Evolutionary conservation across 176 grass and related monocot species (phyloP).

Genomic region (Triticum timopheevii): DNA sequence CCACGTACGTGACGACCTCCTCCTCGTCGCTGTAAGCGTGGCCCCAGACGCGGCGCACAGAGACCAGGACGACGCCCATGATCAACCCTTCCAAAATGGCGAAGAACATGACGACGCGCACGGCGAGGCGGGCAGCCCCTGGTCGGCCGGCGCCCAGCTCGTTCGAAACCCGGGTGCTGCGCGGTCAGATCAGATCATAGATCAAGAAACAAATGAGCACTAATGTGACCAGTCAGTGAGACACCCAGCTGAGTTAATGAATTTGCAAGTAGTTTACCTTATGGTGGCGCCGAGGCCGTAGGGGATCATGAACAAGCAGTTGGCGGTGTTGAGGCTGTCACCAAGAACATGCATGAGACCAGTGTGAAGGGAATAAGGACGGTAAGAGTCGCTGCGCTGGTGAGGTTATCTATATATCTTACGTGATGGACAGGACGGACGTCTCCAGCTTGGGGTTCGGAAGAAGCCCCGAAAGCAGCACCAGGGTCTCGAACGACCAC

Average conservation of each 20-base stretch:
- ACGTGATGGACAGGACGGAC: slow-evolving; percentile 26
- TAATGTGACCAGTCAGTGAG: too few relatives aligned
- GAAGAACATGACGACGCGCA: slow-evolving; percentile 44
- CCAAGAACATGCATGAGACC: background rate
- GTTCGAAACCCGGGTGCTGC: slow-evolving; percentile 71
- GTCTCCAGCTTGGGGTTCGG: slow-evolving; percentile 32
- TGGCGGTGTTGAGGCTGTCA: slow-evolving; percentile 36
- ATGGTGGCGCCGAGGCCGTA: slow-evolving; percentile 32
- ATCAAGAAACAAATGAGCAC: background rate
- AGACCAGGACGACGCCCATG: slow-evolving; percentile 37
- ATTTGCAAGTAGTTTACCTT: background rate
- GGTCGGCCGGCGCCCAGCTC: slow-evolving; percentile 65
- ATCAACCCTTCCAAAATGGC: slow-evolving; percentile 33
- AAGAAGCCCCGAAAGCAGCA: slow-evolving; percentile 33
- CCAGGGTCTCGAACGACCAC: slow-evolving; percentile 38
- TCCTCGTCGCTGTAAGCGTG: slow-evolving; percentile 68
- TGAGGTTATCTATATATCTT: background rate
- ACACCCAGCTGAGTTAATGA: too few relatives aligned
- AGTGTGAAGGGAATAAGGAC: background rate
- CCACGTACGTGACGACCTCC: slow-evolving; percentile 56
- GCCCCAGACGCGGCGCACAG: slow-evolving; percentile 54
- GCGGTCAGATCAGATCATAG: too few relatives aligned
- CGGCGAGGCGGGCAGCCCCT: slow-evolving; percentile 41
- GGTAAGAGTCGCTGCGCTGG: background rate
- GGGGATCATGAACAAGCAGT: slow-evolving; percentile 37